Evolutionary conservation across 768 basidiomycete genomes (phyloP).

Genomic region (Russula earlei): DNA sequence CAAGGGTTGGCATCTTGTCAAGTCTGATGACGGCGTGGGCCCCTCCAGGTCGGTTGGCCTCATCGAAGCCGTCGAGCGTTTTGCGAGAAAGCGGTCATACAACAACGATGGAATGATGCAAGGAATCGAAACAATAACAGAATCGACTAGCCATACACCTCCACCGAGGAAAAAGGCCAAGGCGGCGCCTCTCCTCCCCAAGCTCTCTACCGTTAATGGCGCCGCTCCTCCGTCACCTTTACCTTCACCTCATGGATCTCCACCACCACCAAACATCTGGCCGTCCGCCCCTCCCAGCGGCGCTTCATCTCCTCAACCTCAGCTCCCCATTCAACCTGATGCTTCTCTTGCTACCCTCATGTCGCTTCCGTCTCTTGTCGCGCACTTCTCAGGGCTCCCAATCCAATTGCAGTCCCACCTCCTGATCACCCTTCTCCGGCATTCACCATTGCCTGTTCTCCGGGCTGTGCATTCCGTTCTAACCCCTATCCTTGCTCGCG

Average conservation of each 20-base stretch:
- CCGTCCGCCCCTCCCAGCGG: slow-evolving; percentile 77
- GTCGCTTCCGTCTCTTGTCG: slow-evolving; percentile 73
- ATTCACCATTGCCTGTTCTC: slow-evolving; percentile 85
- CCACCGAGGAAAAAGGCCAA: slow-evolving; percentile 71
- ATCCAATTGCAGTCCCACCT: slow-evolving; percentile 85
- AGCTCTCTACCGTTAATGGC: slow-evolving; percentile 51
- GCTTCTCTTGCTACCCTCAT: slow-evolving; percentile 74
- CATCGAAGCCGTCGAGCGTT: slow-evolving; percentile 74
- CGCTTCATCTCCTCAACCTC: slow-evolving; percentile 53
- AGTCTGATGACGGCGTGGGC: slow-evolving; percentile 49
- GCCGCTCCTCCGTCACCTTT: slow-evolving; percentile 79
- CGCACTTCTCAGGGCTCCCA: slow-evolving; percentile 74
- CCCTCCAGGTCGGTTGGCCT: slow-evolving; percentile 49
- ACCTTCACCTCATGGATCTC: slow-evolving; percentile 80
- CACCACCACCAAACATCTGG: slow-evolving; percentile 66
- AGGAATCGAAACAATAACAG: slow-evolving; percentile 54
- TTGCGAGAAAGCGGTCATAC: slow-evolving; percentile 52
- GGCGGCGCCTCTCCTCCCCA: slow-evolving; percentile 45
- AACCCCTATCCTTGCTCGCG: slow-evolving; percentile 83
- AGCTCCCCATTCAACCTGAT: slow-evolving; percentile 73
- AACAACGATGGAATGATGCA: slow-evolving; percentile 57
- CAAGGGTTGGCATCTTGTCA: slow-evolving; percentile 67
- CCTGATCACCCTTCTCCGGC: slow-evolving; percentile 83
- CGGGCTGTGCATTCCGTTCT: slow-evolving; percentile 84
- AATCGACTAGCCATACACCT: slow-evolving; percentile 37